Conservation (phyloP, 2,329 filamentous ascomycete genomes). For the Botrytis medusae region DNA sequence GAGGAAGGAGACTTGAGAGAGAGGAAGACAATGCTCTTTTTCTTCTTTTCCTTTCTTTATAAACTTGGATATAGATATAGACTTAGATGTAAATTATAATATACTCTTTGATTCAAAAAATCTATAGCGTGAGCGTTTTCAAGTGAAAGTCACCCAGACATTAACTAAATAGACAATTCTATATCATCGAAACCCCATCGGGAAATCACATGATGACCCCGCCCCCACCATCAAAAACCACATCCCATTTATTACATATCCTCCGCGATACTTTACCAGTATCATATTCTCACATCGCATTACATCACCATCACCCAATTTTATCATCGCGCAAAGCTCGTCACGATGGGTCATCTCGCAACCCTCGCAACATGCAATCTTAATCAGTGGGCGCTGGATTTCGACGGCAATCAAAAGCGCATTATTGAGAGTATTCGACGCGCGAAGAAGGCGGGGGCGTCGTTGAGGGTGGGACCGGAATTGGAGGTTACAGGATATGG, state of each 20-base stretch:
- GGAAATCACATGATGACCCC: not conserved
- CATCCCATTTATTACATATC: not conserved
- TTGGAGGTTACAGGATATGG: slow-evolving; percentile 49
- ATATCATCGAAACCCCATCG: no score
- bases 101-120: no score
- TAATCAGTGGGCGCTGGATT: slow-evolving; percentile 22
- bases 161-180: no score
- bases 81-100: no score
- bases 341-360: slow-evolving; percentile 20
- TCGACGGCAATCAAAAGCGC: slow-evolving; percentile 41
- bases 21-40: no score
- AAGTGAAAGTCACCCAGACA: no score
- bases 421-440: slow-evolving; percentile 58
- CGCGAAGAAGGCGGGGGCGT: slow-evolving; percentile 56
- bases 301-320: not conserved
- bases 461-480: slow-evolving; percentile 55
- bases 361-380: slow-evolving; percentile 18
- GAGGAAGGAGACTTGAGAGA: no score
- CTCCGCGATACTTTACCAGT: not conserved
- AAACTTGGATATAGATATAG: no score
- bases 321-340: not conserved
- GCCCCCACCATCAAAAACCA: not conserved
- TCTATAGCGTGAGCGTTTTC: no score
- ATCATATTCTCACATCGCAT: not conserved
- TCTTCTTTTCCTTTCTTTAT: no score